Evolutionary conservation across 768 basidiomycete genomes (phyloP).

Genomic region (Lanmaoa pseudosensibilis): DNA sequence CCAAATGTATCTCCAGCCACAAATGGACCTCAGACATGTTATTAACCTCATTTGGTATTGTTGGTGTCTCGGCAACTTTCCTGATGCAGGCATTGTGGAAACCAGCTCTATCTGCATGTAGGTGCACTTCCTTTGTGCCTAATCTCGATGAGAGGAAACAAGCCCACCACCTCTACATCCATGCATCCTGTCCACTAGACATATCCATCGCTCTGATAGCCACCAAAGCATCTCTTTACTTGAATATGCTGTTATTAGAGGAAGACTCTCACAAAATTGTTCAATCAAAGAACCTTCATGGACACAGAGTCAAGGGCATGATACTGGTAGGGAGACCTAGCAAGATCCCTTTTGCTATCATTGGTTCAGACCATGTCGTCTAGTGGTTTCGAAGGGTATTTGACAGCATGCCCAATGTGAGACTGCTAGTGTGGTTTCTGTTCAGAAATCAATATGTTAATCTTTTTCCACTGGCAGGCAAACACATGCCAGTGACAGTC

Average conservation of each 20-base stretch:
- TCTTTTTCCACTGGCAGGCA: too few relatives aligned
- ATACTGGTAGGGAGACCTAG: too few relatives aligned
- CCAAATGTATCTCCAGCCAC: constrained; percentile 15
- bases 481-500: too few relatives aligned
- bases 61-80: constrained; percentile 19
- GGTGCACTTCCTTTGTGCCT: too few relatives aligned
- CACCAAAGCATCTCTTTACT: not conserved
- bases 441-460: too few relatives aligned
- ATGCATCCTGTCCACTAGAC: constrained; percentile 9
- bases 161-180: constrained; percentile 14
- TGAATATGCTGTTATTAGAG: constrained; percentile 21
- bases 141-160: constrained; percentile 2
- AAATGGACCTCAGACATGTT: constrained; percentile 17
- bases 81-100: constrained; percentile 8
- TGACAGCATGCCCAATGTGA: too few relatives aligned
- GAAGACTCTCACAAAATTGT: constrained; percentile 21
- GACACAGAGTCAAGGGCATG: constrained; percentile 14
- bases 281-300: constrained; percentile 23
- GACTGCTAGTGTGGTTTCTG: too few relatives aligned
- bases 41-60: constrained; percentile 3
- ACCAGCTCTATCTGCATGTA: not conserved
- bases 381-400: too few relatives aligned
- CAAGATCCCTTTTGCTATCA: too few relatives aligned
- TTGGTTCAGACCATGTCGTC: too few relatives aligned
- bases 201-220: not conserved